phyloP scores from a whole-genome alignment of 129 eudicot species.

The Cynara cardunculus region DNA sequence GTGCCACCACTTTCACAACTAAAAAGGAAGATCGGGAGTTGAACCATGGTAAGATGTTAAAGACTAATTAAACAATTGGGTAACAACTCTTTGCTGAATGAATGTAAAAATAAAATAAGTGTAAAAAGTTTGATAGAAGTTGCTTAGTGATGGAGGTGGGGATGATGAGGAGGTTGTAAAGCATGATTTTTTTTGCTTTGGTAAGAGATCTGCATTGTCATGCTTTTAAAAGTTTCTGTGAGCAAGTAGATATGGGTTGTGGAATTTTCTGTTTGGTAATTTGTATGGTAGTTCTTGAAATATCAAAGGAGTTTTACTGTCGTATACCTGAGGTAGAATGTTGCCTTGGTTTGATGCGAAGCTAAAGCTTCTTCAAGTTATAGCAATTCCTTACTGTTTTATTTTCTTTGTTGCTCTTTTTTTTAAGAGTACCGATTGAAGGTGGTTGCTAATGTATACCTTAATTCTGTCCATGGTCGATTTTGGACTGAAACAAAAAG shows the following conservation, averaged over 20 bases:
- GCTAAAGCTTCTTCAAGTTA: background rate
- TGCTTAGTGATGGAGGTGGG: slow-evolving; percentile 2
- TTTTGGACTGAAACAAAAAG: background rate
- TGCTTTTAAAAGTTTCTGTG: background rate
- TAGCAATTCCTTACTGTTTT: background rate
- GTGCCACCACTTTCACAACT: background rate
- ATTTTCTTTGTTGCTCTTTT: background rate
- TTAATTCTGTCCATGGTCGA: background rate
- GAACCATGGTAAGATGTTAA: slow-evolving; percentile 2
- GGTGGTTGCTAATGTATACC: background rate
- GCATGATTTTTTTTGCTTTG: background rate
- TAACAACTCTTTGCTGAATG: background rate
- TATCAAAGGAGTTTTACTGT: background rate
- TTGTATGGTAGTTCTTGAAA: background rate
- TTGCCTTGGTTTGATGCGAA: background rate
- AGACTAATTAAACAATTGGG: background rate
- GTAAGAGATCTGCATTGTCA: background rate
- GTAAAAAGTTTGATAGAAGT: slow-evolving; percentile 8
- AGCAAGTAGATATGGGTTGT: background rate
- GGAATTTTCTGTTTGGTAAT: background rate
- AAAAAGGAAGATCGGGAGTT: background rate
- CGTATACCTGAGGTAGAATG: background rate
- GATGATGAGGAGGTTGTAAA: background rate
- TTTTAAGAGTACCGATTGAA: background rate
- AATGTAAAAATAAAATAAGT: background rate